A percentile compares a stretch with the other conserved stretches of the same genome.
Evolutionary conservation across 73 alveolate species (phyloP).

Genomic region (Paramecium pentaurelia): DNA sequence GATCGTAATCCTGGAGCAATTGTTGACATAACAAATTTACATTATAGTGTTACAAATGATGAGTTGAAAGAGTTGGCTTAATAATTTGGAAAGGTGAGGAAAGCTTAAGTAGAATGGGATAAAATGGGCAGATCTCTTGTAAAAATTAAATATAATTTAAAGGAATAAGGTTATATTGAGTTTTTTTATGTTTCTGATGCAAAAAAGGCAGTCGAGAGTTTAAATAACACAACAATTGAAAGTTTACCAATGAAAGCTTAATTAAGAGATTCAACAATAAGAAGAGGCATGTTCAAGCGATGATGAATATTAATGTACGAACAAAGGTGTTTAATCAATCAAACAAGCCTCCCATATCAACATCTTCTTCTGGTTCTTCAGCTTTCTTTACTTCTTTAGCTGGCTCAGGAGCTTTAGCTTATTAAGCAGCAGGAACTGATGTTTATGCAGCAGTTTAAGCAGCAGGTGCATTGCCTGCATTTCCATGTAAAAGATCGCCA

Average conservation of each 20-base stretch:
- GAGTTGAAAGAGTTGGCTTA: conserved; percentile 21
- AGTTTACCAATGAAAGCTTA: conserved; percentile 24
- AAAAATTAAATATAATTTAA: not conserved
- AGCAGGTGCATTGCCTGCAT: conserved; percentile 79
- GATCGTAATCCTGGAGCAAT: not conserved
- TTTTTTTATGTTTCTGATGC: conserved; percentile 3
- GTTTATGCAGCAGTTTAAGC: conserved; percentile 58
- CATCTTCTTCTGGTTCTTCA: conserved; percentile 67
- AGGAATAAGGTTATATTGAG: not conserved
- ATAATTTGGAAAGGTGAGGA: conserved; percentile 1
- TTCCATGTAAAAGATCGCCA: conserved; percentile 71
- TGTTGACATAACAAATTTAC: not conserved
- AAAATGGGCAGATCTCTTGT: conserved; percentile 26
- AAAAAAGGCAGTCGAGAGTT: not conserved
- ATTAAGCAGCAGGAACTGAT: conserved; percentile 63
- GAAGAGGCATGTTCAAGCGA: conserved; percentile 41
- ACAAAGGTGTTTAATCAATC: not conserved
- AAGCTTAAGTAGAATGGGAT: conserved; percentile 19
- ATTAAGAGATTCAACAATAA: not conserved
- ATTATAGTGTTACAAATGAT: conserved; percentile 28
- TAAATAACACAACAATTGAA: not conserved
- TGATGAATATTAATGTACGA: not conserved
- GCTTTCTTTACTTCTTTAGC: not conserved
- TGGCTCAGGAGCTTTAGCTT: conserved; percentile 48
- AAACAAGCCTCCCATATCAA: conserved; percentile 43